Evolutionary conservation across 2,329 filamentous ascomycete species (phyloP), one percentile per base, ranked within the genome.

Genomic region (Rachicladosporium sp.): DNA sequence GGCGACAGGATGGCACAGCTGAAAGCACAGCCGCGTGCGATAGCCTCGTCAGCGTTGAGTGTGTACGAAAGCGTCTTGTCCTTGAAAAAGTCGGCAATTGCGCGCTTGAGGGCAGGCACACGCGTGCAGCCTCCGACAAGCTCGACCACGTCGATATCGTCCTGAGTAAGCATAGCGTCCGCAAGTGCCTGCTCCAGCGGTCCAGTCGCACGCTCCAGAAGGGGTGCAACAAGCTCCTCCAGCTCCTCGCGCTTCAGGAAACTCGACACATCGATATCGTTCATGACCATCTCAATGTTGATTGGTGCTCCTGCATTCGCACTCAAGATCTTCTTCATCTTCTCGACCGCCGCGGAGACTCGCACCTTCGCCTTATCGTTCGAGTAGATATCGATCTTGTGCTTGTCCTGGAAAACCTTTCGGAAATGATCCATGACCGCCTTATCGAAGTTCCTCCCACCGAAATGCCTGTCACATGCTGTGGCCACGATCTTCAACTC

Each of bases 201-300:
- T 37, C 65, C 59, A 38, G 78, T 78, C 44, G 78, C 74, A 50
- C 84, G 80, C 52, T 74, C 71, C 29, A 98, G 72, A 38, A 96
- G 72, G 33, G 88, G 86, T 68, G 85, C 77, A 48, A 95, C 77
- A 62, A 98, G 78, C 47, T 81, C 78, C 71, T 98, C 91, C 42
- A 98, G 78, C 60, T 96, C 89, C 58, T 94, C 84, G 48, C 91
- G 82, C 62, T 89, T 95, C 58, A 98, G 74, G 74, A 93, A 82
- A 45, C 82, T 71, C 39, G 76, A 77, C 30, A 94, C 91, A 61
- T 98, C 91, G 46, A 94, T 71, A 61, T 98, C 91, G 65, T 96
- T 93, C 88, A 98, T 96, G 52, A 98, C 72, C 29, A 88, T 95
- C 71, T 98, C 91, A 56, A 98, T 93, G 73, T 88, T 96, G 63